Evolutionary conservation across 345 rosid species (phyloP).

Genomic region (Camelina laxa): DNA sequence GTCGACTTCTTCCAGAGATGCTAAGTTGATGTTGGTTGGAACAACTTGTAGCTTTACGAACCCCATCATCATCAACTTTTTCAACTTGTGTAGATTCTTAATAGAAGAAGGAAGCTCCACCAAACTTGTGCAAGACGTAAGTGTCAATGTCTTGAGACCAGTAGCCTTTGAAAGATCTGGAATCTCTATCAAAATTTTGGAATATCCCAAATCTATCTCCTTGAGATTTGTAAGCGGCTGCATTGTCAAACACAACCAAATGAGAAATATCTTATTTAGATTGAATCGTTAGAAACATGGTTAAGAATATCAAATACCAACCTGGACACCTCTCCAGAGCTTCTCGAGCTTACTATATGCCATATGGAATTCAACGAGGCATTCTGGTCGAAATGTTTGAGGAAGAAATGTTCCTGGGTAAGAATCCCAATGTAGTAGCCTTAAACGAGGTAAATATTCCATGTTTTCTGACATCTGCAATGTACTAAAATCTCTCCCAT

Average conservation of each 20-base stretch:
- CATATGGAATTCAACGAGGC: slow-evolving; percentile 18
- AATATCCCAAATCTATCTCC: slow-evolving; percentile 8
- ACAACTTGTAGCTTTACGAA: slow-evolving; percentile 18
- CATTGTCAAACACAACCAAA: neutral
- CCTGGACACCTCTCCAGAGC: slow-evolving; percentile 44
- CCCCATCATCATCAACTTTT: neutral
- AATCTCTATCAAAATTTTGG: slow-evolving; percentile 16
- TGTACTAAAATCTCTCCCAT: slow-evolving; percentile 12
- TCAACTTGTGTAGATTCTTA: slow-evolving; percentile 27
- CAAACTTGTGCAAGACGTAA: slow-evolving; percentile 29
- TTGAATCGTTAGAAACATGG: neutral
- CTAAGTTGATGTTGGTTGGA: slow-evolving; percentile 28
- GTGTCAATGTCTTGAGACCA: slow-evolving; percentile 19
- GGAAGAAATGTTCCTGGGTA: slow-evolving; percentile 39
- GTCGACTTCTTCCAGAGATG: slow-evolving; percentile 6
- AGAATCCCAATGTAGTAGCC: slow-evolving; percentile 20
- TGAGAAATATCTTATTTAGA: neutral
- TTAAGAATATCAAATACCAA: slow-evolving; percentile 16
- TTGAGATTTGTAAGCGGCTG: slow-evolving; percentile 39
- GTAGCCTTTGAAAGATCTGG: slow-evolving; percentile 41
- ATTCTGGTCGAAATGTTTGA: neutral
- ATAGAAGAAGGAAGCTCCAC: slow-evolving; percentile 33
- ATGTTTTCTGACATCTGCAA: slow-evolving; percentile 6
- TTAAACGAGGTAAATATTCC: slow-evolving; percentile 25
- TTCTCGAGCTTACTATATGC: neutral